A percentile compares a stretch with the other conserved stretches of the same genome.
phyloP scores from a whole-genome alignment of 495 filamentous ascomycete genomes.

The Penicillium bialowiezense region DNA sequence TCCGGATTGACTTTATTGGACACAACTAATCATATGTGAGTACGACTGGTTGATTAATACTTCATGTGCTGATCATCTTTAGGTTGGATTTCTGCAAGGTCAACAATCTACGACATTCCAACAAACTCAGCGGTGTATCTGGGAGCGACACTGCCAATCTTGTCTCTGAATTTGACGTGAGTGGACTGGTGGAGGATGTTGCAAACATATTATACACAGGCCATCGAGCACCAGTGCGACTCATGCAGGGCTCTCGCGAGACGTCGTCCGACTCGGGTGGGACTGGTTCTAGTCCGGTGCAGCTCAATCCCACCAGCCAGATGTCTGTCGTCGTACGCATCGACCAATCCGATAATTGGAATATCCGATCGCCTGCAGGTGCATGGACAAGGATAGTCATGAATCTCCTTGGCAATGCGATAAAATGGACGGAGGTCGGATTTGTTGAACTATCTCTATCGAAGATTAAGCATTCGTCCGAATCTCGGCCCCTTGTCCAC shows the following conservation, averaged over 20 bases:
- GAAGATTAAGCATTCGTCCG: slow-evolving; percentile 22
- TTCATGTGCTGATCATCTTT: background rate
- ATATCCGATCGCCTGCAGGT: slow-evolving; percentile 57
- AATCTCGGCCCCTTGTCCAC: slow-evolving; percentile 24
- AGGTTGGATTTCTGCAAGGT: slow-evolving; percentile 60
- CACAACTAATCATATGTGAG: slow-evolving; percentile 18
- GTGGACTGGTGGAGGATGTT: slow-evolving; percentile 55
- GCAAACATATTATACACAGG: slow-evolving; percentile 57
- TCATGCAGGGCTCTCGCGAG: background rate
- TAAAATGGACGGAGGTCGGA: slow-evolving; percentile 63
- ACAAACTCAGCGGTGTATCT: slow-evolving; percentile 1
- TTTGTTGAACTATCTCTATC: slow-evolving; percentile 56
- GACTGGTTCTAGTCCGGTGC: background rate
- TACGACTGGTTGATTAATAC: slow-evolving; percentile 20
- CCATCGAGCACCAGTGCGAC: slow-evolving; percentile 12
- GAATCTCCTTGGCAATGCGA: slow-evolving; percentile 70
- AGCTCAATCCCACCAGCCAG: slow-evolving; percentile 8
- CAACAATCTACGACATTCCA: slow-evolving; percentile 32
- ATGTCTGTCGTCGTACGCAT: slow-evolving; percentile 56
- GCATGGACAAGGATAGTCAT: slow-evolving; percentile 65
- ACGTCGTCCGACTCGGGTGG: background rate
- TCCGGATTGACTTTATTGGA: slow-evolving; percentile 36
- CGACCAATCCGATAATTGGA: slow-evolving; percentile 47
- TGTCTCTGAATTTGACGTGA: slow-evolving; percentile 42
- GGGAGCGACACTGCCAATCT: slow-evolving; percentile 12